phyloP scores from a whole-genome alignment of 78 protist genomes.

The Dictyostelium firmibasis region DNA sequence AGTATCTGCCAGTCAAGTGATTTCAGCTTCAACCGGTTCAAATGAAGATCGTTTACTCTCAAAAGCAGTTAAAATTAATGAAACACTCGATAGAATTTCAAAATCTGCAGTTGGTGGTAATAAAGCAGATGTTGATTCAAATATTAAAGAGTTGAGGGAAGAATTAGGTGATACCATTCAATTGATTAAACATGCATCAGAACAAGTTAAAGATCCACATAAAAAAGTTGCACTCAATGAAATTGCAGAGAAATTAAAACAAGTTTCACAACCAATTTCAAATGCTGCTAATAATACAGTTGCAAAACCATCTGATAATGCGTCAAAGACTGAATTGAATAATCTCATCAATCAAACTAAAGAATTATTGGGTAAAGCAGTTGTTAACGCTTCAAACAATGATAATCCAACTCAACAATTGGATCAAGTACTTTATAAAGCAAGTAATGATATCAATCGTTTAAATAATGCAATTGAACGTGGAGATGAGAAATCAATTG shows the following conservation, averaged over 20 bases:
- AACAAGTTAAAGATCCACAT: conserved; percentile 26
- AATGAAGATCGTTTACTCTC: conserved; percentile 51
- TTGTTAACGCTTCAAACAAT: background rate
- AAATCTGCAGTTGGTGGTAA: conserved; percentile 26
- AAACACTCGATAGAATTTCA: conserved; percentile 12
- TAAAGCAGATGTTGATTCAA: conserved; percentile 36
- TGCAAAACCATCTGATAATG: conserved; percentile 20
- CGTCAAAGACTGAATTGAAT: background rate
- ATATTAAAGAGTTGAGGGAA: conserved; percentile 31
- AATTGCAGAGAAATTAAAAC: conserved; percentile 58
- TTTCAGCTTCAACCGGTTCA: conserved; percentile 45
- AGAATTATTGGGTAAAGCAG: conserved; percentile 53
- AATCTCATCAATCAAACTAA: conserved; percentile 31
- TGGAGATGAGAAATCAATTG: conserved; percentile 29
- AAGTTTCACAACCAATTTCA: conserved; percentile 36
- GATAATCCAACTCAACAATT: background rate
- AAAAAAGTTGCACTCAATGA: conserved; percentile 74
- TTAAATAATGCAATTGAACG: conserved; percentile 3
- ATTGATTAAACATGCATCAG: conserved; percentile 50
- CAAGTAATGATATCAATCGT: conserved; percentile 53
- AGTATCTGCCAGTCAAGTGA: conserved; percentile 4
- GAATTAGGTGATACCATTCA: conserved; percentile 49
- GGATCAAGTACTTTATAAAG: conserved; percentile 24
- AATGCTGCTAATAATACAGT: conserved; percentile 17
- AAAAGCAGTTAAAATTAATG: conserved; percentile 55